These are phyloP conservation scores for Protomyces lactucae-debilis DNA, from an alignment of 1,139 yeast species.

Conservation along the genomic window DNA sequence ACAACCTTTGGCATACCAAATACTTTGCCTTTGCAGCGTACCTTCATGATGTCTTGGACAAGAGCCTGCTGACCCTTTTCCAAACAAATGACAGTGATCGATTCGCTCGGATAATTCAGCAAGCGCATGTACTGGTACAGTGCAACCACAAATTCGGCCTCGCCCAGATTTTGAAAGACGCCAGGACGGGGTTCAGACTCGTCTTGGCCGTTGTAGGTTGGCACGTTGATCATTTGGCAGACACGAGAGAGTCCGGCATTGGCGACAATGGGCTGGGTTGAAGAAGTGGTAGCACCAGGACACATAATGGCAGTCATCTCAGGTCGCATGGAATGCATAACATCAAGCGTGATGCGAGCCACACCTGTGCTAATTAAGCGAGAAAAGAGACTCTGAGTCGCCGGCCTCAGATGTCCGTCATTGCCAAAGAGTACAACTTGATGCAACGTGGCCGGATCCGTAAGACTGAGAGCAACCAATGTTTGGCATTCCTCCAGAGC, in stretches of 20 bases:
- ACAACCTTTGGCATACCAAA: slow-evolving; percentile 39
- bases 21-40: slow-evolving; percentile 35
- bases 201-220: slow-evolving; percentile 37
- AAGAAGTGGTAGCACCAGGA: background rate
- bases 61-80: slow-evolving; percentile 43
- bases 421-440: slow-evolving; percentile 43
- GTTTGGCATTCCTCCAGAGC: slow-evolving; percentile 40
- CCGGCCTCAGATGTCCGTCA: slow-evolving; percentile 35
- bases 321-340: slow-evolving; percentile 36
- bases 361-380: slow-evolving; percentile 37
- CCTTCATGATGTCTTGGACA: slow-evolving; percentile 37
- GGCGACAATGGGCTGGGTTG: slow-evolving; percentile 21
- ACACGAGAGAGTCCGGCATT: slow-evolving; percentile 46
- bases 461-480: slow-evolving; percentile 37
- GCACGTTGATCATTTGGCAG: slow-evolving; percentile 44
- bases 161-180: slow-evolving; percentile 45
- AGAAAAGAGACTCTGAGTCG: slow-evolving; percentile 37
- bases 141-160: slow-evolving; percentile 52
- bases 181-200: slow-evolving; percentile 39
- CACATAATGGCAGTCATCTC: background rate
- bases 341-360: slow-evolving; percentile 33
- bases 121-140: slow-evolving; percentile 49
- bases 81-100: slow-evolving; percentile 46
- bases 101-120: slow-evolving; percentile 45
- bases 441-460: slow-evolving; percentile 29